Evolutionary conservation across 176 grass and related monocot species (phyloP).

Genomic region (Eragrostis nindensis): DNA sequence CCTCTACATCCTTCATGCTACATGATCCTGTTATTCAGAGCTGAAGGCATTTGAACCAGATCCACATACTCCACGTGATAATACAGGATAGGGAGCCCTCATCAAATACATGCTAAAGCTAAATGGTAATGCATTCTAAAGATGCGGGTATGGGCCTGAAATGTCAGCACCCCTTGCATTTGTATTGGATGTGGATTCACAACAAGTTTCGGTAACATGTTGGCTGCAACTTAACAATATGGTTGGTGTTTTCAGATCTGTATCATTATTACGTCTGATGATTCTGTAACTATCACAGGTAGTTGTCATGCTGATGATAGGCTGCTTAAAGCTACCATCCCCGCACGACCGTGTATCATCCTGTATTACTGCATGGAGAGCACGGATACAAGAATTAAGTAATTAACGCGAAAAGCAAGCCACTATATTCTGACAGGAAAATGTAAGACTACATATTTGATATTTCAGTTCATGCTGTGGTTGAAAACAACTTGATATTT

Average conservation of each 20-base stretch:
- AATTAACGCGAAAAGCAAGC: background rate
- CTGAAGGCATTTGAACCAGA: no score
- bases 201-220: background rate
- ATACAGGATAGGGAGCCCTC: background rate
- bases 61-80: background rate
- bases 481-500: background rate
- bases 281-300: background rate
- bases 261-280: background rate
- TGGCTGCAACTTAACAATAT: background rate
- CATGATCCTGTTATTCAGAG: no score
- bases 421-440: background rate
- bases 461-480: background rate
- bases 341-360: background rate
- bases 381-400: background rate
- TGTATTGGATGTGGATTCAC: background rate
- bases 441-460: background rate
- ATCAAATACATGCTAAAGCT: background rate
- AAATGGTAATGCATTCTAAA: background rate
- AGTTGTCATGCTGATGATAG: no score
- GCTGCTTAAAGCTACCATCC: background rate
- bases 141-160: background rate
- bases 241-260: background rate
- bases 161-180: slow-evolving; percentile 1
- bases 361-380: background rate
- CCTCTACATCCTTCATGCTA: background rate